Evolutionary conservation across 179 eudicot genomes (phyloP).

Genomic region (Silene vulgaris): DNA sequence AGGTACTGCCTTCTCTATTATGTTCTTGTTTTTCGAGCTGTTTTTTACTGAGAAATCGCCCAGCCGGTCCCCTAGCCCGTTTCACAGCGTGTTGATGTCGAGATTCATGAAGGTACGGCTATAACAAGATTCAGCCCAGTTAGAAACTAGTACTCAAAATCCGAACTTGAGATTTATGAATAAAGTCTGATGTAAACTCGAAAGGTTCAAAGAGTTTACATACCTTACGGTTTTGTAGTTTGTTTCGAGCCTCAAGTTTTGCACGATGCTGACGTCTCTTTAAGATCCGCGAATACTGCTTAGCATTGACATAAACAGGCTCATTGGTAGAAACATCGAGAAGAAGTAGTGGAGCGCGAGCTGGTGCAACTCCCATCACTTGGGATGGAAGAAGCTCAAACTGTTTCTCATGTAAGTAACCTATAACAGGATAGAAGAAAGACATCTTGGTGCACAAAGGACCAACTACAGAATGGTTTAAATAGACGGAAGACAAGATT

Average conservation of each 20-base stretch:
- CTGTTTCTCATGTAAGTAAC: constrained; percentile 29
- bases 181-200: too few species aligned
- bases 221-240: constrained; percentile 57
- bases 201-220: background rate
- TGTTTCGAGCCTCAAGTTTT: constrained; percentile 70
- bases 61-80: constrained; percentile 76
- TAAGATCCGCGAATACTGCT: constrained; percentile 59
- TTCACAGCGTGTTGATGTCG: constrained; percentile 70
- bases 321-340: constrained; percentile 44
- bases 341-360: constrained; percentile 51
- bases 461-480: constrained; percentile 17
- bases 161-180: too few species aligned
- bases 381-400: background rate
- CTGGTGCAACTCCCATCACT: constrained; percentile 19
- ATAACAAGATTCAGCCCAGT: background rate
- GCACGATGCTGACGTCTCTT: constrained; percentile 66
- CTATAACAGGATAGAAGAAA: constrained; percentile 31
- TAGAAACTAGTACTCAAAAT: background rate
- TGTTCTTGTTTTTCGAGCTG: constrained; percentile 36
- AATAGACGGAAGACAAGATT: background rate
- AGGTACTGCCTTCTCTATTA: constrained; percentile 4
- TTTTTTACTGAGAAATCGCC: constrained; percentile 57
- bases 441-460: constrained; percentile 22
- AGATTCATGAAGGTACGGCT: constrained; percentile 87
- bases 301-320: constrained; percentile 65